Conservation (phyloP, 495 filamentous ascomycete genomes). For the Podospora bellae-mahoneyi region DNA sequence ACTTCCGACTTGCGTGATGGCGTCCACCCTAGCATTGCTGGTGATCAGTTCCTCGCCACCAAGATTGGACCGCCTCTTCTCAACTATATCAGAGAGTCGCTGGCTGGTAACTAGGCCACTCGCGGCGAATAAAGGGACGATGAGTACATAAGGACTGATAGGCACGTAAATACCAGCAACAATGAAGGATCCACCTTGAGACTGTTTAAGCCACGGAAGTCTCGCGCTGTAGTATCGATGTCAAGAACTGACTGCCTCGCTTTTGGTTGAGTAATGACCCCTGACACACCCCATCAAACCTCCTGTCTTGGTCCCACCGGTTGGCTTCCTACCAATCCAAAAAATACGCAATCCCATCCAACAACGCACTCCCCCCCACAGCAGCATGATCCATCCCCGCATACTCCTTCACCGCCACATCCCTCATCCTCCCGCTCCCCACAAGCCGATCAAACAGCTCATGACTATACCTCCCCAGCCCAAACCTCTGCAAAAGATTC, state of each 20-base stretch:
- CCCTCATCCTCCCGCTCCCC: slow-evolving; percentile 19
- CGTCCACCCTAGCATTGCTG: slow-evolving; percentile 39
- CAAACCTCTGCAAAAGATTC: slow-evolving; percentile 8
- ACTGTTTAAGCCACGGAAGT: too few species aligned
- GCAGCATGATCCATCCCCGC: slow-evolving; percentile 20
- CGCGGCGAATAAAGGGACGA: not conserved
- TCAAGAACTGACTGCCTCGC: too few species aligned
- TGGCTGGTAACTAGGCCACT: not conserved
- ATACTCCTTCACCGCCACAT: slow-evolving; percentile 26
- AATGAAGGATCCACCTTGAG: too few species aligned
- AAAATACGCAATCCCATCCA: slow-evolving; percentile 26
- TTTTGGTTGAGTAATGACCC: too few species aligned
- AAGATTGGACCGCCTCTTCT: slow-evolving; percentile 33
- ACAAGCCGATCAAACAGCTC: slow-evolving; percentile 20
- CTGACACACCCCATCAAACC: too few species aligned
- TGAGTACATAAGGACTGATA: not conserved
- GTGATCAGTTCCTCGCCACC: slow-evolving; percentile 35
- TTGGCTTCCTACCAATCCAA: slow-evolving; percentile 22
- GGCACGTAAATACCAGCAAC: not conserved
- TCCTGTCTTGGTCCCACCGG: too few species aligned
- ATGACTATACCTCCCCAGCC: slow-evolving; percentile 8
- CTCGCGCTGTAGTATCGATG: too few species aligned
- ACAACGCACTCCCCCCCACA: slow-evolving; percentile 18
- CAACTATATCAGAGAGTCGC: slow-evolving; percentile 20
- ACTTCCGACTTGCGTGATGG: slow-evolving; percentile 34